Conservation (phyloP, 2,329 filamentous ascomycete genomes). For the Fusarium algeriense region DNA sequence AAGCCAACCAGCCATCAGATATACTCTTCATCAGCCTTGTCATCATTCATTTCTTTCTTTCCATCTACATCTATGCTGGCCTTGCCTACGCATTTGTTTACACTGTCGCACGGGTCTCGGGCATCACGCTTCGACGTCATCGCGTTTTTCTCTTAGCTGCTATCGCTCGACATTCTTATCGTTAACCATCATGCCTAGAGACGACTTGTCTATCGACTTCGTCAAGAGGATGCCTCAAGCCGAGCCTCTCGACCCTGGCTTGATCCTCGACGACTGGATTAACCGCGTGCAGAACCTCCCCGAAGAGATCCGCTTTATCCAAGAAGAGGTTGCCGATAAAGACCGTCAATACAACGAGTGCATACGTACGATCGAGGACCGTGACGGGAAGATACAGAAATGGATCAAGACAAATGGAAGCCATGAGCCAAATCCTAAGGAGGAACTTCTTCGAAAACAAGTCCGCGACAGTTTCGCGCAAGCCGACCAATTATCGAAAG, state of each 20-base stretch:
- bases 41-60: slow-evolving; percentile 26
- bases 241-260: slow-evolving; percentile 72
- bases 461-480: slow-evolving; percentile 76
- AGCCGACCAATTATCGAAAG: slow-evolving; percentile 77
- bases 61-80: slow-evolving; percentile 27
- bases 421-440: slow-evolving; percentile 79
- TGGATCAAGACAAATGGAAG: slow-evolving; percentile 84
- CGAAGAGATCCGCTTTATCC: slow-evolving; percentile 84
- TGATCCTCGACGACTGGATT: slow-evolving; percentile 84
- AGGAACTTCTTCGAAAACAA: slow-evolving; percentile 74
- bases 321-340: slow-evolving; percentile 86
- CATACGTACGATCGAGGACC: slow-evolving; percentile 75
- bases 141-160: slow-evolving; percentile 39
- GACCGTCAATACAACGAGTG: slow-evolving; percentile 79
- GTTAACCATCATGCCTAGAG: slow-evolving; percentile 78
- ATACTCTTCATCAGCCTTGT: slow-evolving; percentile 26
- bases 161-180: slow-evolving; percentile 46
- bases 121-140: slow-evolving; percentile 34
- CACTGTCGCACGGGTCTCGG: slow-evolving; percentile 35
- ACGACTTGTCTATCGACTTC: slow-evolving; percentile 78
- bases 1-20: slow-evolving; percentile 41
- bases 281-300: slow-evolving; percentile 82
- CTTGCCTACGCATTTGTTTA: slow-evolving; percentile 25
- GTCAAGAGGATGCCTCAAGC: slow-evolving; percentile 73
- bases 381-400: slow-evolving; percentile 82